These are phyloP conservation scores for Trametes punicea DNA, from an alignment of 768 basidiomycete species.

Conservation along the genomic window DNA sequence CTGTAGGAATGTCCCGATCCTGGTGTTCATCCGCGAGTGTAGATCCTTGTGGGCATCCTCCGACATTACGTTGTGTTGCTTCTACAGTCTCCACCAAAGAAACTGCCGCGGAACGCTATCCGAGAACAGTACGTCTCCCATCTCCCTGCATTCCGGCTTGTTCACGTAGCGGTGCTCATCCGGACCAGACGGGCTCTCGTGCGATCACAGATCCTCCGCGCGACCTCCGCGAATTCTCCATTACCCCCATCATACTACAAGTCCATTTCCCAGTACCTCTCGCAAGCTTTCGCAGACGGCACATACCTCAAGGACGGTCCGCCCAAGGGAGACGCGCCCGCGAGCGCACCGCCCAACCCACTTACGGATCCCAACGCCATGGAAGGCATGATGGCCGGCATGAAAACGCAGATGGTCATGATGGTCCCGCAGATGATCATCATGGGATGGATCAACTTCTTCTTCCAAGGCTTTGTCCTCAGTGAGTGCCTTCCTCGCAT, in stretches of 20 bases:
- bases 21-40: neutral
- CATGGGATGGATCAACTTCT: slow-evolving; percentile 99
- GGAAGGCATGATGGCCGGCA: slow-evolving; percentile 98
- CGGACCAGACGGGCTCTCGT: slow-evolving; percentile 65
- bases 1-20: neutral
- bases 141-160: neutral
- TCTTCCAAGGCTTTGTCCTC: slow-evolving; percentile 97
- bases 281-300: slow-evolving; percentile 68
- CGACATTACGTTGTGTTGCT: slow-evolving; percentile 89
- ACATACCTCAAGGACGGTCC: slow-evolving; percentile 85
- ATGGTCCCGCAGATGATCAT: slow-evolving; percentile 98
- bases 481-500: slow-evolving; percentile 57
- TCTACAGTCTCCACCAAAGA: slow-evolving; percentile 82
- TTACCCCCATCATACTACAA: slow-evolving; percentile 71
- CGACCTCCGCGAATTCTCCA: slow-evolving; percentile 77
- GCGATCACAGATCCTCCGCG: slow-evolving; percentile 80
- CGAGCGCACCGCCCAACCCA: slow-evolving; percentile 68
- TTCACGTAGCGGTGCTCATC: slow-evolving; percentile 5
- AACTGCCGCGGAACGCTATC: slow-evolving; percentile 67
- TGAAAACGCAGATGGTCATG: slow-evolving; percentile 99
- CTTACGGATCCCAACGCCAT: slow-evolving; percentile 87
- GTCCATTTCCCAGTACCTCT: slow-evolving; percentile 71
- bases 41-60: slow-evolving; percentile 92
- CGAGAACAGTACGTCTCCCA: slow-evolving; percentile 81
- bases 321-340: slow-evolving; percentile 53